These are phyloP conservation scores for Talaromyces sp. DNA, from an alignment of 2,329 filamentous ascomycete genomes.

Conservation along the genomic window DNA sequence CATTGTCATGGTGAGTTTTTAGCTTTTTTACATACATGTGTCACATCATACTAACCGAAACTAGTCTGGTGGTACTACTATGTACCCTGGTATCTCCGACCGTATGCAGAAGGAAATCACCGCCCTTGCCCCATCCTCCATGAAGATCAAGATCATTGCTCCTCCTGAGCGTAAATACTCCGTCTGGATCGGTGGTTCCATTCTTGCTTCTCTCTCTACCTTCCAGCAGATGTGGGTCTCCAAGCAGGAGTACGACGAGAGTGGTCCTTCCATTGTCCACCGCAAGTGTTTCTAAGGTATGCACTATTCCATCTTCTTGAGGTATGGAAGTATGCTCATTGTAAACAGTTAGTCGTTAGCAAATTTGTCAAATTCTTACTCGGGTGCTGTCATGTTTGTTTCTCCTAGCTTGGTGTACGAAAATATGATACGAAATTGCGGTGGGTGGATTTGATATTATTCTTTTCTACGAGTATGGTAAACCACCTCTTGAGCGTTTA, in stretches of 20 bases:
- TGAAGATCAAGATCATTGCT: conserved; percentile 99
- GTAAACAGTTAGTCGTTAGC: conserved; percentile 8
- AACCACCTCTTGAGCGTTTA: conserved; percentile 33
- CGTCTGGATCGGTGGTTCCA: conserved; percentile 99
- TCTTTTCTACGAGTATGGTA: conserved; percentile 23
- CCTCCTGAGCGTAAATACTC: conserved; percentile 99
- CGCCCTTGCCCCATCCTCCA: conserved; percentile 95
- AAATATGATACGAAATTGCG: conserved; percentile 36
- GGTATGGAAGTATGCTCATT: background rate
- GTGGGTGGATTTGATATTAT: conserved; percentile 25
- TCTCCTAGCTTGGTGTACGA: conserved; percentile 43
- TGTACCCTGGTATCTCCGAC: conserved; percentile 99
- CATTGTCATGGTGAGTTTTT: conserved; percentile 92
- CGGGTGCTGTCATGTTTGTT: conserved; percentile 29
- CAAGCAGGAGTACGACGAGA: conserved; percentile 99
- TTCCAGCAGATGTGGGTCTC: conserved; percentile 99
- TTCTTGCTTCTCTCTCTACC: conserved; percentile 97
- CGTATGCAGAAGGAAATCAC: conserved; percentile 99
- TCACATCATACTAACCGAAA: conserved; percentile 19
- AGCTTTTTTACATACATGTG: background rate
- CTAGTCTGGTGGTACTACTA: conserved; percentile 99
- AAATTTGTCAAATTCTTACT: conserved; percentile 26
- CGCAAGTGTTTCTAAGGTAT: conserved; percentile 99
- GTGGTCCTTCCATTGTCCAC: conserved; percentile 98
- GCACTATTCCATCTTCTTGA: background rate